phyloP scores from a whole-genome alignment of 148 eudicot species.

The Limonium bicolor region DNA sequence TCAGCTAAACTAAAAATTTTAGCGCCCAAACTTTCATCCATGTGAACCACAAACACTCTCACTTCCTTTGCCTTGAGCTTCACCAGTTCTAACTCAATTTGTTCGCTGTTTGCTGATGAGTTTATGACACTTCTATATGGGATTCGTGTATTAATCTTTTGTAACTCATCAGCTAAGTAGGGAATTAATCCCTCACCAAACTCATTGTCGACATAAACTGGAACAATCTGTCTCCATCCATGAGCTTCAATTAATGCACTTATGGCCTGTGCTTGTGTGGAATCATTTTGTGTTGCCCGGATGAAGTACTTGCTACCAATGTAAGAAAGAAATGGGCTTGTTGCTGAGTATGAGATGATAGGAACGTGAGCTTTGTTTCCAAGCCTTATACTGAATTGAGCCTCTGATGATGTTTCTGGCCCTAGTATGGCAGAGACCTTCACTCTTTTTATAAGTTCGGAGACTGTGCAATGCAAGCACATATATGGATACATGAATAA shows the following conservation, averaged over 20 bases:
- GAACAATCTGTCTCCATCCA: constrained; percentile 29
- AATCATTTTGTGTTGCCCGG: constrained; percentile 21
- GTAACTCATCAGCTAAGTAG: constrained; percentile 17
- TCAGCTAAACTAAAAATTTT: constrained; percentile 15
- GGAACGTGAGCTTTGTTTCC: constrained; percentile 25
- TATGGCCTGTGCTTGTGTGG: constrained; percentile 21
- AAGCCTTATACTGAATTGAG: constrained; percentile 13
- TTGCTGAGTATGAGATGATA: constrained; percentile 25
- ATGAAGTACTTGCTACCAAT: constrained; percentile 22
- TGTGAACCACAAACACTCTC: constrained; percentile 23
- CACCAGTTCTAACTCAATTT: constrained; percentile 20
- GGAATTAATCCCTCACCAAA: constrained; percentile 30
- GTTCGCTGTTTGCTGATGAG: constrained; percentile 15
- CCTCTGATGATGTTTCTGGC: constrained; percentile 18
- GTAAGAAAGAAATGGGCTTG: constrained; percentile 30
- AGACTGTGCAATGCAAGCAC: constrained; percentile 13
- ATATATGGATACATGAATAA: too few species aligned
- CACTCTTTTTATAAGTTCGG: constrained; percentile 11
- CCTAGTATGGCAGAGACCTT: constrained; percentile 11
- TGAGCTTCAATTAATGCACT: constrained; percentile 16
- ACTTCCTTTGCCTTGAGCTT: constrained; percentile 36
- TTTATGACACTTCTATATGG: constrained; percentile 19
- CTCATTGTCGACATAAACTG: constrained; percentile 20
- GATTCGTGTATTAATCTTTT: constrained; percentile 9
- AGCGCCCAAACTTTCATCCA: constrained; percentile 9